Conservation (phyloP, 441 rosid species). For the Geranium incanum region DNA sequence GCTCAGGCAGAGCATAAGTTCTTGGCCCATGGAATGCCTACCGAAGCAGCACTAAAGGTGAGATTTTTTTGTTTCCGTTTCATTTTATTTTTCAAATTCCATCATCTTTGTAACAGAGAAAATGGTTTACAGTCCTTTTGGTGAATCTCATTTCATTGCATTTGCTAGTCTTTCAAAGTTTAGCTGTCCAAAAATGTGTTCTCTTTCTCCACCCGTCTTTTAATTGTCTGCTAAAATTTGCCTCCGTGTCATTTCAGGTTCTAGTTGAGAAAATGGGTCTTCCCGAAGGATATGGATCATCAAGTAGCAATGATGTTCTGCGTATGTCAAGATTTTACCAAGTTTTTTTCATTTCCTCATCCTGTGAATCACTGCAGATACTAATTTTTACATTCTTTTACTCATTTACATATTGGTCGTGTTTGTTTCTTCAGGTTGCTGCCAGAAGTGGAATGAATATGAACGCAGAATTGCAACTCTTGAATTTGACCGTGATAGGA, state of each 20-base stretch:
- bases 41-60: conserved; percentile 44
- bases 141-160: background rate
- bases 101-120: background rate
- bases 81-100: background rate
- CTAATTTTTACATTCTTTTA: conserved; percentile 11
- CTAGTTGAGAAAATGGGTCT: conserved; percentile 89
- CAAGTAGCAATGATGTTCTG: conserved; percentile 29
- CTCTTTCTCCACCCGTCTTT: background rate
- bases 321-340: conserved; percentile 35
- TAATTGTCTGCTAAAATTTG: background rate
- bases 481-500: conserved; percentile 86
- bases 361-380: background rate
- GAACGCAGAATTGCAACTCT: conserved; percentile 81
- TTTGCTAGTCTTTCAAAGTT: background rate
- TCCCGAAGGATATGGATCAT: conserved; percentile 35
- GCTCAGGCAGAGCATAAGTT: conserved; percentile 30
- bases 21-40: conserved; percentile 43
- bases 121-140: background rate
- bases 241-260: conserved; percentile 37
- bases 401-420: conserved; percentile 11
- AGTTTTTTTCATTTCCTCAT: conserved; percentile 6
- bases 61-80: background rate
- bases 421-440: conserved; percentile 46
- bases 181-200: background rate
- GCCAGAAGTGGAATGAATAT: conserved; percentile 54